phyloP scores from a whole-genome alignment of 441 rosid species.

The Pelargonium hybrid region DNA sequence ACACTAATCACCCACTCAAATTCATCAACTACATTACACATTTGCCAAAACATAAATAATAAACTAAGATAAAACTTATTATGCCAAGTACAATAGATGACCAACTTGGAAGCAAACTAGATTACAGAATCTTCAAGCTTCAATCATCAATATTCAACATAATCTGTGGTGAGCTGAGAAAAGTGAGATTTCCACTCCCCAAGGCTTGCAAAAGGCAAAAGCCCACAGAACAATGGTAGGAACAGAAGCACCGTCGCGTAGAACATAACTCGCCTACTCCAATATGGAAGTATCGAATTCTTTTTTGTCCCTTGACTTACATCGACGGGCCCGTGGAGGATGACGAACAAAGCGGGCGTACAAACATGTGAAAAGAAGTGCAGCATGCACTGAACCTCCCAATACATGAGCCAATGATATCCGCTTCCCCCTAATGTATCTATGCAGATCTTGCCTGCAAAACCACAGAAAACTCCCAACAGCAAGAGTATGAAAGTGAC shows the following conservation, averaged over 20 bases:
- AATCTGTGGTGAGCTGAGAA: constrained; percentile 16
- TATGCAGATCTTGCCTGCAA: constrained; percentile 64
- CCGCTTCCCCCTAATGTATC: constrained; percentile 82
- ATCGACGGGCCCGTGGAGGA: constrained; percentile 46
- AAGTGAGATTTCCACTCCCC: constrained; percentile 69
- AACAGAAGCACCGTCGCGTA: constrained; percentile 29
- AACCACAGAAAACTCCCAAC: constrained; percentile 57
- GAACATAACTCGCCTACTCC: constrained; percentile 45
- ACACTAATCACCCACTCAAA: too few relatives aligned
- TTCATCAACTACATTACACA: too few relatives aligned
- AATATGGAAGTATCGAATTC: constrained; percentile 36
- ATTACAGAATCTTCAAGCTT: constrained; percentile 2
- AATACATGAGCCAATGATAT: constrained; percentile 49
- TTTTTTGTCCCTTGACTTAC: constrained; percentile 22
- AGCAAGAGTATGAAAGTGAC: constrained; percentile 51
- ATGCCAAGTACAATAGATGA: too few relatives aligned
- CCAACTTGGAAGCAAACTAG: background rate
- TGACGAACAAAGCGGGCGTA: constrained; percentile 30
- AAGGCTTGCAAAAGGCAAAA: constrained; percentile 57
- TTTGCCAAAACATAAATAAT: too few relatives aligned
- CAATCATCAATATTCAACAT: constrained; percentile 18
- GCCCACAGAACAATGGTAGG: constrained; percentile 57
- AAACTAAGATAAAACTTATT: too few relatives aligned
- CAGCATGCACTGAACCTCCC: constrained; percentile 58
- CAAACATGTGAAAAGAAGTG: constrained; percentile 48